Base-by-base conservation (phyloP, 768 basidiomycete genomes). In the Phanerodontia chrysosporium region DNA sequence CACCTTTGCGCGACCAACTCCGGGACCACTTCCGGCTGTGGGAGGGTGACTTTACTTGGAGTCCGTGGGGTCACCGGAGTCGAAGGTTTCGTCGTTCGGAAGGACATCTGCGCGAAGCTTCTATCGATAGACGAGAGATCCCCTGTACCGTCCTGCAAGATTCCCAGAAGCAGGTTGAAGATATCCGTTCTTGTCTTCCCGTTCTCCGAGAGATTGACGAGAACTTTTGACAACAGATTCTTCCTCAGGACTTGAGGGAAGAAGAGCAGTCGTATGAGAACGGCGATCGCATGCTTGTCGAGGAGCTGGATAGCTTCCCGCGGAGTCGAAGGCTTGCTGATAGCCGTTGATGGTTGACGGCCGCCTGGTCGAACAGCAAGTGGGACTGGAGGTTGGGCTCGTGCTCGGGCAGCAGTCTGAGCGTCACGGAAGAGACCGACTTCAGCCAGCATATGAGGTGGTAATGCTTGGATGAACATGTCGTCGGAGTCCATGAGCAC, bases 181-280 rank as follows among this genome's bases (percentile, higher is more conserved):
- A 98, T 78, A 65, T 99, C 97, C 5, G 84, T 86, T 21, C 97
- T 83, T 0, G 96, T 95, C 67, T 89, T 92, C 2, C 85, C 77
- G 69, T 99, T 99, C 75, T 98, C 95, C 75, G 95, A 99, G 8
- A 99, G 80, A 69, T 98, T 96, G 62, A 93, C 87, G 35, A 99
- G 84, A 1, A 97, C 87, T 68, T 89, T 90, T 71, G 93, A 92
- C 13, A 99, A 80, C 24, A 90, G 74, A 51, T 83, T 88, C 75
- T 93, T 95, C 74, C 85, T 86, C 60, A 92, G 77, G 22, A 94
- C 87, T 64, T 97, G 92, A 3, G 97, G 97, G 81, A 94, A 97
- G 80, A 99, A 99, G 22, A 99, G 81, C 8, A 98, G 83, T 53
- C 95, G 86, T 44, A 98, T 86, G 18, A 99, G 84, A 24, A 89